These are phyloP conservation scores for Colletotrichum caudatum DNA, from an alignment of 2,329 filamentous ascomycete species.

Conservation along the genomic window DNA sequence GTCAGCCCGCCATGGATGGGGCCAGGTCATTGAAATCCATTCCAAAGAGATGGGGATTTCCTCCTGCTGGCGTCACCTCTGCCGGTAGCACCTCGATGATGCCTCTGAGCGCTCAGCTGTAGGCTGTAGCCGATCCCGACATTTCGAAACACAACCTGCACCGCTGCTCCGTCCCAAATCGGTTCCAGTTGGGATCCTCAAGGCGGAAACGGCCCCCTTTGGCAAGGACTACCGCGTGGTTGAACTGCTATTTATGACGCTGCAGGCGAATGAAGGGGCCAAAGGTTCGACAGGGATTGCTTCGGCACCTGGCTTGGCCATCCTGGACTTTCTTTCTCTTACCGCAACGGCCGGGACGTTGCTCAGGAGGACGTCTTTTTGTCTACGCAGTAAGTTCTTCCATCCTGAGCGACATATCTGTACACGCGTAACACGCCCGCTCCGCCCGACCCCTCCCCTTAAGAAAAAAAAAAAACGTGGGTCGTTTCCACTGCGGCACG, in stretches of 20 bases:
- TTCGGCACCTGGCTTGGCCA: slow-evolving; percentile 20
- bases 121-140: slow-evolving; percentile 17
- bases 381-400: not conserved
- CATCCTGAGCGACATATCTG: slow-evolving; percentile 25
- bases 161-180: slow-evolving; percentile 19
- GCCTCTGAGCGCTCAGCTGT: slow-evolving; percentile 4
- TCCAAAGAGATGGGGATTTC: not conserved
- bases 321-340: not conserved
- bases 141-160: slow-evolving; percentile 26
- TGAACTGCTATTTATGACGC: slow-evolving; percentile 34
- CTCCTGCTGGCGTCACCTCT: not conserved
- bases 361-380: slow-evolving; percentile 24
- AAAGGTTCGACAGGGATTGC: slow-evolving; percentile 37
- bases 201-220: slow-evolving; percentile 1
- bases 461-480: slow-evolving; percentile 12
- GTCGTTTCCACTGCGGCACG: slow-evolving; percentile 14
- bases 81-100: not conserved
- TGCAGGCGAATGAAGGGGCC: slow-evolving; percentile 36
- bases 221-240: slow-evolving; percentile 35
- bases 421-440: slow-evolving; percentile 11
- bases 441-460: slow-evolving; percentile 23
- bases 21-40: not conserved
- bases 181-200: slow-evolving; percentile 8
- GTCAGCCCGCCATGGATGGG: not conserved
- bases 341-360: slow-evolving; percentile 17